Evolutionary conservation across 441 rosid genomes (phyloP), one percentile per base, ranked within the genome.

Genomic region (Eutrema salsugineum): DNA sequence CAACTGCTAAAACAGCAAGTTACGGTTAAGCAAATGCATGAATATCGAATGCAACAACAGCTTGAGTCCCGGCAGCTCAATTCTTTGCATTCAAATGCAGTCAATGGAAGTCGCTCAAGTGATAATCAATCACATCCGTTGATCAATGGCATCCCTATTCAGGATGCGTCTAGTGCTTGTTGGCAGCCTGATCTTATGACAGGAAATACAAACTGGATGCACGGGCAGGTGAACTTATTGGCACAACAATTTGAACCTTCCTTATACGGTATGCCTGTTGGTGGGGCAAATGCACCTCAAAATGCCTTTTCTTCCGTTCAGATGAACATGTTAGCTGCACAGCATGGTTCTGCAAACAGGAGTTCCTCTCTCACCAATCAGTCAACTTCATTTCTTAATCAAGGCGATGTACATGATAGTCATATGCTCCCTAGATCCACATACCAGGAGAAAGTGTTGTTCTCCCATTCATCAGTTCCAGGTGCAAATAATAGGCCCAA

Each of bases 241-340:
- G 85, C 91, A 55, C 97, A 82, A 50, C 88, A 88, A 51, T 77
- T 76, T 81, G 89, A 85, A 76, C 91, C 79, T 60, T 91, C 99
- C 62, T 79, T 87, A 58, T 81, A 85, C 72, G 97, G 95, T 24
- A 81, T 83, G 66, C 89, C 88, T 50, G 66, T 79, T 47, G 58
- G 85, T 76, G 83, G 87, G 61, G 39, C 84, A 65, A 84, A 87
- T 72, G 81, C 71, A 43, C 73, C 70, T 79, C 67, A 81, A 24
- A 77, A 70, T 80, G 81, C 81, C 33, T 76, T 70, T 68, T 79
- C 86, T 66, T 28, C 87, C 24, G 75, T 73, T 16, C 90, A 80
- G 74, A 83, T 81, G 75, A 90, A 84, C 65, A 85, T 79, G 68
- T 63, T 87, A 69, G 59, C 77, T 43, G 40, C 72, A 24, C 88